A percentile compares a stretch with the other conserved stretches of the same genome.
phyloP scores from a whole-genome alignment of 768 basidiomycete species.

The Hypholoma fasciculare region DNA sequence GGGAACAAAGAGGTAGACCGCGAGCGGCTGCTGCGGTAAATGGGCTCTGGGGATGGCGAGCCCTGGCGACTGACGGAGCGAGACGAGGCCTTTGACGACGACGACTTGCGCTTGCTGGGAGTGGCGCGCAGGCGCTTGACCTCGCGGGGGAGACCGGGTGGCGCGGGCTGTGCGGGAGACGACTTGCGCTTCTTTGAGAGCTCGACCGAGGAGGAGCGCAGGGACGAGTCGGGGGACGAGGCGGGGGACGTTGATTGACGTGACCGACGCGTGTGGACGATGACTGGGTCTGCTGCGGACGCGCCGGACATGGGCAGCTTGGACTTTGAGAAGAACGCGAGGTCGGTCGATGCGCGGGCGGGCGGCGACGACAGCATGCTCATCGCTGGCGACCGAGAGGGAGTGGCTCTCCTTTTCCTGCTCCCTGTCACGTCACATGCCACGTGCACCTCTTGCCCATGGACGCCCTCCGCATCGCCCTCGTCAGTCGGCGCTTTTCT shows the following conservation, averaged over 20 bases:
- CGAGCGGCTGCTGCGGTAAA: conserved; percentile 59
- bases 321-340: conserved; percentile 32
- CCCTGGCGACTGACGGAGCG: conserved; percentile 43
- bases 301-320: conserved; percentile 27
- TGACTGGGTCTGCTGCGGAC: conserved; percentile 27
- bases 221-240: conserved; percentile 20
- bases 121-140: conserved; percentile 40
- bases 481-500: conserved; percentile 24
- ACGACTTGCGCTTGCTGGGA: conserved; percentile 25
- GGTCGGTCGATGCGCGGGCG: conserved; percentile 17
- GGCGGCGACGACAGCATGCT: conserved; percentile 22
- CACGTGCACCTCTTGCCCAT: background rate
- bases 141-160: conserved; percentile 32
- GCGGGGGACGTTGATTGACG: conserved; percentile 17
- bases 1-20: conserved; percentile 64
- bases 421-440: background rate
- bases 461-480: conserved; percentile 35
- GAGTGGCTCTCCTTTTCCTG: background rate
- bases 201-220: conserved; percentile 24
- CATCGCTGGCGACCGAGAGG: background rate
- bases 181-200: conserved; percentile 38
- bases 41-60: conserved; percentile 51
- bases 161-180: conserved; percentile 14
- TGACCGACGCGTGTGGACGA: conserved; percentile 32
- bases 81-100: conserved; percentile 37